Evolutionary conservation across 1,139 yeast species (phyloP), one percentile per base, ranked within the genome.

Genomic region (Saccharomycopsis crataegensis): DNA sequence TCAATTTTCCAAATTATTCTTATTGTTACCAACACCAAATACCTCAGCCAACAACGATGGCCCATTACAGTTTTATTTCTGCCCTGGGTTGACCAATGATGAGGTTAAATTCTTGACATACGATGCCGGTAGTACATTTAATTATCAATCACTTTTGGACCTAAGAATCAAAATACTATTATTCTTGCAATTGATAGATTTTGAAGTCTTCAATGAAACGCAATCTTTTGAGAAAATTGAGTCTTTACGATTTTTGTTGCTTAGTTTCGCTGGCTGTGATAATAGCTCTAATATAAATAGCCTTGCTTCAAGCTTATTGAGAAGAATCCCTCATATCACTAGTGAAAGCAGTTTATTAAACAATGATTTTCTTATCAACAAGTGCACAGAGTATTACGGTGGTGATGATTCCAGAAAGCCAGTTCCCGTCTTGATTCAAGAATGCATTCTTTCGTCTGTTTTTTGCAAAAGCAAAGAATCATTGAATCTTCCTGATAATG

Each of bases 251-350:
- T 63, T 72, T 0, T 59, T 77, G 3, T 77, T 83, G 1, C 68
- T 83, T 2, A 64, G 86, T n/a, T 70, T 86, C 36, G 95, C 88
- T 0, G 73, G 86, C 1, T 74, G 78, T 14, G 95, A 87, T 62
- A 65, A 78, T 0, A 74, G 78, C 9, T 75, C 86, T 0, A 65
- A 73, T 1, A 72, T 86, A 3, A 74, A 78, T 28, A 80, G 80
- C 43, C 61, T 70, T 0, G 80, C 86, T 0, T 76, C 76, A 3
- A 72, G 79, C 6, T 62, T 73, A 7, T 71, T 83, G 55, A 77
- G 79, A 55, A 79, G 81, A 59, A 63, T 81, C 12, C 61, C 48
- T 4, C 34, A 43, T 31, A 32, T 32, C 22, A 36, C 33, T 22
- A 22, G 34, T 8, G 28, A 36, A 11, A 6, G 12, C 17, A 4